phyloP scores from a whole-genome alignment of 2,329 filamentous ascomycete genomes.

The Phyllosticta citrichinensis region DNA sequence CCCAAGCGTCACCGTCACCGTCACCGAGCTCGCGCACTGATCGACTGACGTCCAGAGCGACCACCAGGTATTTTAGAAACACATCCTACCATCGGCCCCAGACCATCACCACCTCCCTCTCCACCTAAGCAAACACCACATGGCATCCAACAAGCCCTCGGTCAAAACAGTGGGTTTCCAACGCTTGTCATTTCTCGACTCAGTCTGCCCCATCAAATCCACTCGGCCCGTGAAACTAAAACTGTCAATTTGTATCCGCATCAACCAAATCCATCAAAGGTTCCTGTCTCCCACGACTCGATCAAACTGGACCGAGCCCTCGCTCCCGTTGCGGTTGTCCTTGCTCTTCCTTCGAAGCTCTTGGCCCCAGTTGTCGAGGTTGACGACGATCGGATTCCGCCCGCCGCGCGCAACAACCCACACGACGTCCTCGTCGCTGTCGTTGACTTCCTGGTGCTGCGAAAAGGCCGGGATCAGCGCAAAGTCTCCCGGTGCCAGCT shows the following conservation, averaged over 20 bases:
- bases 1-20: neutral
- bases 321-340: neutral
- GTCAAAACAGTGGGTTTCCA: neutral
- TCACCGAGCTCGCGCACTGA: neutral
- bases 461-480: conserved; percentile 59
- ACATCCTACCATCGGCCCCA: neutral
- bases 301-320: neutral
- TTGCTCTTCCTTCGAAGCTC: conserved; percentile 8
- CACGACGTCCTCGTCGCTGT: conserved; percentile 51
- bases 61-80: neutral
- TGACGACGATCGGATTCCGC: conserved; percentile 49
- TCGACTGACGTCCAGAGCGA: neutral
- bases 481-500: conserved; percentile 55
- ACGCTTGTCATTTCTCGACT: neutral
- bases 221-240: too few relatives aligned
- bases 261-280: neutral
- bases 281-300: neutral
- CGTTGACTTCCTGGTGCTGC: conserved; percentile 61
- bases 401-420: conserved; percentile 59
- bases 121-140: neutral
- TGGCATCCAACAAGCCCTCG: neutral
- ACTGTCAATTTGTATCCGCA: neutral
- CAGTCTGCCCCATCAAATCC: too few relatives aligned
- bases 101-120: neutral
- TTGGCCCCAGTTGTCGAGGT: conserved; percentile 51